Conservation (phyloP, 164 flowering plant species). For the Magnolia changhungtana region DNA sequence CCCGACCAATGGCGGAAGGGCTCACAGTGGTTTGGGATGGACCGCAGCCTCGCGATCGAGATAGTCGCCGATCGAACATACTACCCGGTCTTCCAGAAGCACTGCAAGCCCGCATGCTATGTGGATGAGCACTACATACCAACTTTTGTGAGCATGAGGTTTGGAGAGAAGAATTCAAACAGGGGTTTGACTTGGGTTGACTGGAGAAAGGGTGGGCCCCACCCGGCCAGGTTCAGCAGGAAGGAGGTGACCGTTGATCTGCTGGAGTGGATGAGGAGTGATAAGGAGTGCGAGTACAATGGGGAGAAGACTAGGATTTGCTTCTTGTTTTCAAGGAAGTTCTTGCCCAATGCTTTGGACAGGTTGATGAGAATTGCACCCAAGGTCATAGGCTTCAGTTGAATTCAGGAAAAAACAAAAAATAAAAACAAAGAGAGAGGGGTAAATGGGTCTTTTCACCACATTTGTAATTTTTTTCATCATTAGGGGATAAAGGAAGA, state of each 20-base stretch:
- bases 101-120: slow-evolving; percentile 6
- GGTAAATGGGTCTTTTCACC: neutral
- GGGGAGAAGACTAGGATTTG: slow-evolving; percentile 43
- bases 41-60: slow-evolving; percentile 45
- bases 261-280: slow-evolving; percentile 46
- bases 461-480: neutral
- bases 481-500: neutral
- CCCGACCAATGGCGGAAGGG: slow-evolving; percentile 64
- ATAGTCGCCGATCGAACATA: slow-evolving; percentile 44
- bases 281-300: slow-evolving; percentile 36
- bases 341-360: slow-evolving; percentile 40
- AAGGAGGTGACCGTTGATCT: slow-evolving; percentile 41
- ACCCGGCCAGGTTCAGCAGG: slow-evolving; percentile 43
- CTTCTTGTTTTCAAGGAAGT: slow-evolving; percentile 78
- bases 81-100: slow-evolving; percentile 33
- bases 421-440: neutral
- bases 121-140: slow-evolving; percentile 71
- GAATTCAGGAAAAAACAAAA: neutral
- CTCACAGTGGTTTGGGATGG: slow-evolving; percentile 69
- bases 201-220: slow-evolving; percentile 68
- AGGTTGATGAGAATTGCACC: slow-evolving; percentile 57
- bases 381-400: slow-evolving; percentile 39
- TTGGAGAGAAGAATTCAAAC: slow-evolving; percentile 35
- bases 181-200: slow-evolving; percentile 66
- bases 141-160: slow-evolving; percentile 46